Evolutionary conservation across 345 rosid genomes (phyloP).

Genomic region (Hevea brasiliensis): DNA sequence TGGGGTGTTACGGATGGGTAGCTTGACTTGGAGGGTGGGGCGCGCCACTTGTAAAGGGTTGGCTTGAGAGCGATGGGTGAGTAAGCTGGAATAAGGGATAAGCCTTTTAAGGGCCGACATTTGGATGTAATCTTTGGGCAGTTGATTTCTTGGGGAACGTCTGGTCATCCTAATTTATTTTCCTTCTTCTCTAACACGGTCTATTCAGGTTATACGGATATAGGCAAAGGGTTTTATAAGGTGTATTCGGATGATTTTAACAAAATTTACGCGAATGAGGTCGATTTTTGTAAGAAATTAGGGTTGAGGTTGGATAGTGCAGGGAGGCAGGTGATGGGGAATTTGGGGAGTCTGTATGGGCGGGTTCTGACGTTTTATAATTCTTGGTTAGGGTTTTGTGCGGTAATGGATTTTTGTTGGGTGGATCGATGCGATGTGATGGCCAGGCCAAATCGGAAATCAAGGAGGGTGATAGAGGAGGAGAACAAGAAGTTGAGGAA

Average conservation of each 20-base stretch:
- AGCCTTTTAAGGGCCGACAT: no score
- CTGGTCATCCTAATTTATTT: conserved; percentile 67
- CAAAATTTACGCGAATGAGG: conserved; percentile 59
- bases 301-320: conserved; percentile 59
- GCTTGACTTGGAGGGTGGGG: no score
- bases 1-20: no score
- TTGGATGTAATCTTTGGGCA: no score
- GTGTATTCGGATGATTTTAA: conserved; percentile 63
- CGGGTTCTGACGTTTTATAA: conserved; percentile 85
- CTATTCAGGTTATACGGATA: conserved; percentile 63
- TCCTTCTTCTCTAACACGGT: conserved; percentile 75
- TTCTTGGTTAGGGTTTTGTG: conserved; percentile 77
- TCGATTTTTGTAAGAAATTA: conserved; percentile 55
- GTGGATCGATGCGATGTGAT: conserved; percentile 70
- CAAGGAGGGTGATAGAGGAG: conserved; percentile 89
- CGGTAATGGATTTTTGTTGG: conserved; percentile 91
- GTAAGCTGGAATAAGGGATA: no score
- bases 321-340: conserved; percentile 83
- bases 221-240: conserved; percentile 77
- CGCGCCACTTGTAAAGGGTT: no score
- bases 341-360: conserved; percentile 61
- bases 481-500: conserved; percentile 84
- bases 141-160: no score
- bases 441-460: conserved; percentile 68
- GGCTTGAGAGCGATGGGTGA: no score